phyloP scores from a whole-genome alignment of 768 basidiomycete species.

The Lepiota venenata region DNA sequence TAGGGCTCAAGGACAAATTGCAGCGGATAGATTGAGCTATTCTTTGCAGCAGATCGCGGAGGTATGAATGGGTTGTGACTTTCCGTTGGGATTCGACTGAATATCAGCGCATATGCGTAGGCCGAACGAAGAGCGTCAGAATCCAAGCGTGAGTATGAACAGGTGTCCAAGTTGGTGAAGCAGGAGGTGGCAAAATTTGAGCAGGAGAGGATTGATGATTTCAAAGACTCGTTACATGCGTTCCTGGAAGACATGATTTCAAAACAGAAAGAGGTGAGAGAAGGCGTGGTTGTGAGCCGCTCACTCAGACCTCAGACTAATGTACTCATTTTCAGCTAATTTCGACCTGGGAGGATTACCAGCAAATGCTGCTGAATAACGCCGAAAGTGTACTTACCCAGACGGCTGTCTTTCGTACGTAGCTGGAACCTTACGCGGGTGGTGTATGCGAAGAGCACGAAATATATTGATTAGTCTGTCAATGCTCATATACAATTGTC shows the following conservation, averaged over 20 bases:
- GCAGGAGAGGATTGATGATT: constrained; percentile 89
- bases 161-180: constrained; percentile 85
- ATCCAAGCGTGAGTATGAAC: constrained; percentile 85
- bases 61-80: constrained; percentile 35
- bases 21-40: constrained; percentile 64
- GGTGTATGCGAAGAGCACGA: not conserved
- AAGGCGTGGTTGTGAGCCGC: not conserved
- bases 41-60: constrained; percentile 82
- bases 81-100: not conserved
- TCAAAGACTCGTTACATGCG: constrained; percentile 77
- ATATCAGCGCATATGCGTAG: constrained; percentile 32
- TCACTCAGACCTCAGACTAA: constrained; percentile 7
- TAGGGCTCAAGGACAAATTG: constrained; percentile 70
- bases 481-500: not conserved
- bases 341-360: constrained; percentile 77
- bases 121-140: constrained; percentile 84
- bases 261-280: constrained; percentile 73
- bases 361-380: constrained; percentile 62
- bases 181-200: constrained; percentile 89
- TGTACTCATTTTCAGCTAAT: constrained; percentile 51
- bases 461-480: not conserved
- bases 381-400: constrained; percentile 19
- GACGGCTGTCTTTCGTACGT: not conserved
- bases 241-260: constrained; percentile 87
- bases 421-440: not conserved